These are phyloP conservation scores for Zangia roseola DNA, from an alignment of 768 basidiomycete species.

Conservation along the genomic window DNA sequence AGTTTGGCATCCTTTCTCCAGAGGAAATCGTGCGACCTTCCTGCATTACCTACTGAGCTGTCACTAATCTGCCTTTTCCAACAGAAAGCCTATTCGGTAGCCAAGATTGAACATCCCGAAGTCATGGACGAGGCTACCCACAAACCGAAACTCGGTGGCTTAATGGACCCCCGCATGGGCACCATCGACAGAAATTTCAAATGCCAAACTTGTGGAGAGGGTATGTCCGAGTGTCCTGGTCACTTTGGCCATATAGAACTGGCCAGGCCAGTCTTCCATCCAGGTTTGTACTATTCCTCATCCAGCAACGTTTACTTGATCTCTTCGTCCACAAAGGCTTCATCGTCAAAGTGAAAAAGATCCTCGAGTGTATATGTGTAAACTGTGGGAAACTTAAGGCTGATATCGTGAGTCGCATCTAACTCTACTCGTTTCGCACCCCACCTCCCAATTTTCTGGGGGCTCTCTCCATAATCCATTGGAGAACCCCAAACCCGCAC, in stretches of 20 bases:
- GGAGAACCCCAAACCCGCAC: slow-evolving; percentile 95
- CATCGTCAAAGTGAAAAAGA: slow-evolving; percentile 99
- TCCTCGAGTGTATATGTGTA: slow-evolving; percentile 97
- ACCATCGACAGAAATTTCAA: slow-evolving; percentile 98
- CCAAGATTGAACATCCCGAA: slow-evolving; percentile 97
- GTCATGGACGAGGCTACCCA: slow-evolving; percentile 95
- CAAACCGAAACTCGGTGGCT: slow-evolving; percentile 86
- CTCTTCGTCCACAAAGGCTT: slow-evolving; percentile 56
- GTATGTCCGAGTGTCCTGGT: slow-evolving; percentile 99
- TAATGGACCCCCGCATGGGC: slow-evolving; percentile 98
- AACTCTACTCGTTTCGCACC: slow-evolving; percentile 88
- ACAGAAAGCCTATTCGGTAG: slow-evolving; percentile 98
- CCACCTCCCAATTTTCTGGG: slow-evolving; percentile 97
- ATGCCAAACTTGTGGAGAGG: slow-evolving; percentile 99
- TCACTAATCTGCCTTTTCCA: slow-evolving; percentile 16
- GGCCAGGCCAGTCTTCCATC: slow-evolving; percentile 95
- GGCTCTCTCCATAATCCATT: slow-evolving; percentile 87
- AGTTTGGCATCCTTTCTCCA: slow-evolving; percentile 97
- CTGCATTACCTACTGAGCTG: background rate
- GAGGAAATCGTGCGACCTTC: slow-evolving; percentile 82
- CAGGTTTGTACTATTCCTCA: slow-evolving; percentile 55
- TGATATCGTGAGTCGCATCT: slow-evolving; percentile 88
- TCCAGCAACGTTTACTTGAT: background rate
- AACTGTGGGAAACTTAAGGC: slow-evolving; percentile 98
- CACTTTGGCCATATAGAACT: slow-evolving; percentile 99